These are phyloP conservation scores for Coemansia sp. DNA, from an alignment of 192 early-diverging fungal genomes.

Conservation along the genomic window DNA sequence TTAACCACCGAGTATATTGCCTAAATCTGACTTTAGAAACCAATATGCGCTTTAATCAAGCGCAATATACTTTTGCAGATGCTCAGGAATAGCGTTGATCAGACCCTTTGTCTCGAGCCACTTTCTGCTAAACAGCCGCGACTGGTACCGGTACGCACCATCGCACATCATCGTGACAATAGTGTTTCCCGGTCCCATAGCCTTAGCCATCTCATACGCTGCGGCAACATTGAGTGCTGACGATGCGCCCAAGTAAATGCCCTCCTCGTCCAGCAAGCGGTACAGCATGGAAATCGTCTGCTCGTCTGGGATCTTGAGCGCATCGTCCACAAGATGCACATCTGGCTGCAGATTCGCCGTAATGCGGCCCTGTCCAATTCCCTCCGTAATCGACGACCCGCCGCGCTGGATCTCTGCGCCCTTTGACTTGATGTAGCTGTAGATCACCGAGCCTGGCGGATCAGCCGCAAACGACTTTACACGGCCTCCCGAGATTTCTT, in stretches of 20 bases:
- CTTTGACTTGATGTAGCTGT: constrained; percentile 73
- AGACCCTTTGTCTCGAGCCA: constrained; percentile 91
- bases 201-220: constrained; percentile 86
- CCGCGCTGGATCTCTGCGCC: constrained; percentile 66
- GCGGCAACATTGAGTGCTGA: constrained; percentile 93
- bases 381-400: constrained; percentile 91
- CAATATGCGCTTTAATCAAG: constrained; percentile 43
- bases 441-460: constrained; percentile 91
- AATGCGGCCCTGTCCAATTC: constrained; percentile 93
- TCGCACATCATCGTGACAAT: constrained; percentile 89
- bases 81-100: constrained; percentile 71
- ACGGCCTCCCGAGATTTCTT: constrained; percentile 65
- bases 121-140: constrained; percentile 74
- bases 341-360: constrained; percentile 87
- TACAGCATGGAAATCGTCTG: constrained; percentile 85
- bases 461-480: constrained; percentile 86
- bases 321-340: constrained; percentile 77
- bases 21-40: background rate
- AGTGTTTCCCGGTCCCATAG: constrained; percentile 71
- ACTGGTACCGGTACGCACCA: constrained; percentile 85
- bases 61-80: constrained; percentile 84
- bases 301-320: constrained; percentile 77
- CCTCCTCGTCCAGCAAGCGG: constrained; percentile 88
- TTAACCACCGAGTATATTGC: too few species aligned
- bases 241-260: constrained; percentile 88